Percentiles rank a stretch among this genome's conserved stretches.
Conservation (phyloP, 768 basidiomycete species). For the Suillus hirtellus region DNA sequence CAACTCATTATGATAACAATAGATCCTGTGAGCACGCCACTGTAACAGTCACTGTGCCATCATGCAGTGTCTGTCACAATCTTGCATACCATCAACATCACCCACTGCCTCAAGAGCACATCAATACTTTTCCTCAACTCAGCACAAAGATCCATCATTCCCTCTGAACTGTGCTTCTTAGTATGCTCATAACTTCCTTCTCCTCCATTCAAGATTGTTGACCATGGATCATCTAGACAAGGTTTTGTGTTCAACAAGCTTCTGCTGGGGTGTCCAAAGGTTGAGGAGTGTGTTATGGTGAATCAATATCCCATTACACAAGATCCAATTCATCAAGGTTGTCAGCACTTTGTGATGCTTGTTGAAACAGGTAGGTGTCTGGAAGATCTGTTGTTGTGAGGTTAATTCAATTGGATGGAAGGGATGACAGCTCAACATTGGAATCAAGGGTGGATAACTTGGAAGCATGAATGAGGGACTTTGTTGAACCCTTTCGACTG, state of each 20-base stretch:
- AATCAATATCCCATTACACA: slow-evolving; percentile 2
- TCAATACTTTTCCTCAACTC: background rate
- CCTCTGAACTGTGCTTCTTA: background rate
- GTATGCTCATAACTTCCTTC: background rate
- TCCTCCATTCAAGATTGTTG: background rate
- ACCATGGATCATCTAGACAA: background rate
- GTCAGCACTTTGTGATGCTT: slow-evolving; percentile 8
- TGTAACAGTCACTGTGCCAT: background rate
- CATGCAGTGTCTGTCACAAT: background rate
- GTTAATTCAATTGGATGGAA: background rate
- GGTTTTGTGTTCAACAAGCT: slow-evolving; percentile 2
- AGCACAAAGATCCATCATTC: background rate
- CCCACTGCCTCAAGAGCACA: background rate
- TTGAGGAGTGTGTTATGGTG: slow-evolving; percentile 9
- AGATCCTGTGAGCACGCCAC: background rate
- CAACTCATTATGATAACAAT: background rate
- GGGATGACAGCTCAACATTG: background rate
- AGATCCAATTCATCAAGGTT: slow-evolving; percentile 8
- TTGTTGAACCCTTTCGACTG: background rate
- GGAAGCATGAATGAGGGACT: background rate
- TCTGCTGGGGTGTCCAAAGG: background rate
- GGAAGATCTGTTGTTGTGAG: slow-evolving; percentile 6
- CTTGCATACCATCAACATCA: background rate
- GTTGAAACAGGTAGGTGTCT: slow-evolving; percentile 8
- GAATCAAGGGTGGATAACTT: background rate